Evolutionary conservation across 2,329 filamentous ascomycete genomes (phyloP).

Genomic region (Ilyonectria mors-panacis): DNA sequence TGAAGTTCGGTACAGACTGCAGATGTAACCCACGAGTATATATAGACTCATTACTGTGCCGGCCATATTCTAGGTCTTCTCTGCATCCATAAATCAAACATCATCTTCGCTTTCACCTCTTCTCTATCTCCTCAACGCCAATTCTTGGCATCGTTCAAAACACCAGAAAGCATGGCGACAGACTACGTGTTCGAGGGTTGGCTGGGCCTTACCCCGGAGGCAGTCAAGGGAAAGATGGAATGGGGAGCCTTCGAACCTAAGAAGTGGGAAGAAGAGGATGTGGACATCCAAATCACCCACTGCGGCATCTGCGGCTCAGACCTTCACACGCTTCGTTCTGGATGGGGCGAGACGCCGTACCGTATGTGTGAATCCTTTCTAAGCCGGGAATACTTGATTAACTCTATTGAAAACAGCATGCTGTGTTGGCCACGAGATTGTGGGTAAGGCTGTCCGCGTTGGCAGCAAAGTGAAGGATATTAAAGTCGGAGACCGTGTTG

Average conservation of each 20-base stretch:
- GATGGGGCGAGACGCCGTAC: slow-evolving; percentile 57
- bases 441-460: slow-evolving; percentile 69
- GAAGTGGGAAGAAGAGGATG: slow-evolving; percentile 74
- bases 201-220: slow-evolving; percentile 59
- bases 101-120: neutral
- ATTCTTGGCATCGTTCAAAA: too few species aligned
- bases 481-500: slow-evolving; percentile 75
- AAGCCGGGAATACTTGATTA: neutral
- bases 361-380: slow-evolving; percentile 12
- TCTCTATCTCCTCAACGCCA: too few species aligned
- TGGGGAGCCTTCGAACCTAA: slow-evolving; percentile 74
- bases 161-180: slow-evolving; percentile 9
- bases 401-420: slow-evolving; percentile 53
- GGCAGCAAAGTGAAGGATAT: slow-evolving; percentile 64
- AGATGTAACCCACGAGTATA: slow-evolving; percentile 5
- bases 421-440: slow-evolving; percentile 76
- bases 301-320: slow-evolving; percentile 78
- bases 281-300: slow-evolving; percentile 77
- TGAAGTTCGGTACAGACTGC: neutral
- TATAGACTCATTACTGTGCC: neutral
- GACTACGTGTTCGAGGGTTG: slow-evolving; percentile 52
- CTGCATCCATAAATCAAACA: slow-evolving; percentile 2
- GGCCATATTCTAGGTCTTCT: neutral
- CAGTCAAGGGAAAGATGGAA: slow-evolving; percentile 67
- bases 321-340: slow-evolving; percentile 70